Evolutionary conservation across 495 filamentous ascomycete species (phyloP), one percentile per base, ranked within the genome.

Genomic region (Parathielavia appendiculata): DNA sequence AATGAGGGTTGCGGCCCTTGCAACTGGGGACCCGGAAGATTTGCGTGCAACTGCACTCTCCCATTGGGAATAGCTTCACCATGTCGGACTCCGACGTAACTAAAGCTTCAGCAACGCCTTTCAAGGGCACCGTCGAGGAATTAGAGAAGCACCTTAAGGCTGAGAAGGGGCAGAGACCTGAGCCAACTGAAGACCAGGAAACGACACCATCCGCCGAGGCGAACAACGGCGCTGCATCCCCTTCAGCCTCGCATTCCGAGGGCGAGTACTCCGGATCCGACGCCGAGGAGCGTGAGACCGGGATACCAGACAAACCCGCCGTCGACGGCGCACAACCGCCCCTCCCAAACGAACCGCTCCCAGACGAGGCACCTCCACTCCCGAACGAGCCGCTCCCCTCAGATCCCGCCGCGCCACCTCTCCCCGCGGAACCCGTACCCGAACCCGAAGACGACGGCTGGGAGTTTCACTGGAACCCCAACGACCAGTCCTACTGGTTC

Each of bases 401-500:
- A 19, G 34, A 56, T 12, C 59, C 51, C 26, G 10, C 32, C 52
- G 59, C 67, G 17, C 74, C 79, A 5, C 73, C 76, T 9, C 62
- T 74, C 12, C 71, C 75, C 38, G 60, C 63, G 38, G 71, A 73
- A 62, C 71, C 75, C n/a, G 61, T 66, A 13, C 70, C 76, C 11
- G 63, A 68, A 35, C 64, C 67, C 30, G 57, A 73, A 60, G 90
- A 95, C 61, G 92, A 97, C 68, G 92, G 92, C 54, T 97, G 92
- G 92, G 84, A 86, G 51, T 84, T 84, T 23, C 76, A 92, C 56
- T 97, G 91, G 91, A 90, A 95, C 66, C 73, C 78, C 22, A 81
- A 71, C 26, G 80, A 81, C 0, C 78, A 85, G 56, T 79, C 85
- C 11, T 97, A 83, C 69, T 96, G 93, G 74, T 97, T 96, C 77